phyloP scores from a whole-genome alignment of 2,329 filamentous ascomycete species.

The Ophiocordyceps australis region DNA sequence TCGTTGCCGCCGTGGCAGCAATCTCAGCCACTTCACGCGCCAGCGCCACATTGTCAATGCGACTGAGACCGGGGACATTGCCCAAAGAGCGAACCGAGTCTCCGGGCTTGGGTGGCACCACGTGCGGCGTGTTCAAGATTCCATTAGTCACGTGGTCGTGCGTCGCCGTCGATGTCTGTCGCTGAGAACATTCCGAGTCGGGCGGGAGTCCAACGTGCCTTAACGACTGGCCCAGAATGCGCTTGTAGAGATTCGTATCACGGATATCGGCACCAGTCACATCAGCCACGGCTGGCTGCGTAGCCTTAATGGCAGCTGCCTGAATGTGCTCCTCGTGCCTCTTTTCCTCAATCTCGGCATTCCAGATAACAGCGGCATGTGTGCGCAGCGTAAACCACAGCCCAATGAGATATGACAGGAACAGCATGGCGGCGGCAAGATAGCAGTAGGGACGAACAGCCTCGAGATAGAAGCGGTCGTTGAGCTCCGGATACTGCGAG shows the following conservation, averaged over 20 bases:
- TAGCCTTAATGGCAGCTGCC: slow-evolving; percentile 12
- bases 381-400: slow-evolving; percentile 91
- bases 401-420: slow-evolving; percentile 85
- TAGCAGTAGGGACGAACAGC: slow-evolving; percentile 91
- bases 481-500: slow-evolving; percentile 64
- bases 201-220: slow-evolving; percentile 58
- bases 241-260: slow-evolving; percentile 79
- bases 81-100: slow-evolving; percentile 23
- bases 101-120: slow-evolving; percentile 55
- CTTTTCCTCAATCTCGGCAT: slow-evolving; percentile 65
- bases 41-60: slow-evolving; percentile 64
- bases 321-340: slow-evolving; percentile 36
- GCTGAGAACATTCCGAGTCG: slow-evolving; percentile 26
- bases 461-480: slow-evolving; percentile 77
- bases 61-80: slow-evolving; percentile 52
- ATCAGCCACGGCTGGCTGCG: slow-evolving; percentile 22
- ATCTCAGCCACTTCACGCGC: slow-evolving; percentile 84
- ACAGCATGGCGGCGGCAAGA: slow-evolving; percentile 67
- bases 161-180: slow-evolving; percentile 17
- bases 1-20: slow-evolving; percentile 74
- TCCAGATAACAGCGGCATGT: slow-evolving; percentile 95
- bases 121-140: slow-evolving; percentile 38
- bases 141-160: slow-evolving; percentile 21
- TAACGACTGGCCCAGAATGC: slow-evolving; percentile 78
- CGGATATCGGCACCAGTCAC: slow-evolving; percentile 51